phyloP scores from a whole-genome alignment of 345 rosid genomes.

The Brassica carinata region DNA sequence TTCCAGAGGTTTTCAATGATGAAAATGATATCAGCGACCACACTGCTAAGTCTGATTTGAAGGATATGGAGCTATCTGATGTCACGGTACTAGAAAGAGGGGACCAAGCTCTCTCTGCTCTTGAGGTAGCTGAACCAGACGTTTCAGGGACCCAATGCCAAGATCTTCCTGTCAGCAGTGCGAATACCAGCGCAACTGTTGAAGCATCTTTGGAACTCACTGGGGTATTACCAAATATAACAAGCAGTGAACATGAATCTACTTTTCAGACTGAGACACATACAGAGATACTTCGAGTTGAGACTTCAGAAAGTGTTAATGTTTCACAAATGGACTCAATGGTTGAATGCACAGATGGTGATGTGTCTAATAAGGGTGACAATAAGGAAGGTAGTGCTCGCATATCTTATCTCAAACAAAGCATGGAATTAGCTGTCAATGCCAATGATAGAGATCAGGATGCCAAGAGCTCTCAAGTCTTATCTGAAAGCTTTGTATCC shows the following conservation, averaged over 20 bases:
- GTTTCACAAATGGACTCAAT: conserved; percentile 30
- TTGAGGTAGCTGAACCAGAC: conserved; percentile 34
- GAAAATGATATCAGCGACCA: conserved; percentile 32
- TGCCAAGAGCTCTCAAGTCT: neutral
- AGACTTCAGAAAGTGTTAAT: conserved; percentile 31
- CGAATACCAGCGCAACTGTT: conserved; percentile 1
- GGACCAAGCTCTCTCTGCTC: conserved; percentile 29
- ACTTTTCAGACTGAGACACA: neutral
- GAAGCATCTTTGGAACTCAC: neutral
- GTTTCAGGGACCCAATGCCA: conserved; percentile 30
- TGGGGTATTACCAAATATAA: neutral
- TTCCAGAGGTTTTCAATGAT: conserved; percentile 14
- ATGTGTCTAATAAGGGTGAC: conserved; percentile 30
- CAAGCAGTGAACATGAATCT: conserved; percentile 32
- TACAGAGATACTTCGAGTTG: neutral
- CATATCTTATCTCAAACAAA: conserved; percentile 35
- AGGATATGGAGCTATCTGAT: conserved; percentile 39
- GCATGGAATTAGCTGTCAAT: conserved; percentile 34
- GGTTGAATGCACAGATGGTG: conserved; percentile 34
- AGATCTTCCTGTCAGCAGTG: conserved; percentile 36
- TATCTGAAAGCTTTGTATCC: conserved; percentile 30
- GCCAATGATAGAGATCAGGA: neutral
- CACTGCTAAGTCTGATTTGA: conserved; percentile 30
- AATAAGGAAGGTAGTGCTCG: conserved; percentile 24
- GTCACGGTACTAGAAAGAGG: conserved; percentile 42